Evolutionary conservation across 768 basidiomycete species (phyloP).

Genomic region (Russula earlei): DNA sequence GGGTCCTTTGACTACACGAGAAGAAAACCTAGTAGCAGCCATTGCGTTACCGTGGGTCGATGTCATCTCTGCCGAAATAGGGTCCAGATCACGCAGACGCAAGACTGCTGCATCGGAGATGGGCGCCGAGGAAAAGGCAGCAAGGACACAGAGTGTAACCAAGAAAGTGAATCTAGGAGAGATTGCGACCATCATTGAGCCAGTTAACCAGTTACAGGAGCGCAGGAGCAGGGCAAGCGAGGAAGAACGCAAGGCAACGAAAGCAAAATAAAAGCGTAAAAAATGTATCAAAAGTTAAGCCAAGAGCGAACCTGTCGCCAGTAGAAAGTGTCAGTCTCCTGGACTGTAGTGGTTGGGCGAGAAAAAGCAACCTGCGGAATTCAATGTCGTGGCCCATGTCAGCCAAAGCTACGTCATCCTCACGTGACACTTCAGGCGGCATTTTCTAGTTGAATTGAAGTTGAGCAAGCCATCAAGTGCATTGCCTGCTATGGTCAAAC

Average conservation of each 20-base stretch:
- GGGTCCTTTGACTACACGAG: neutral
- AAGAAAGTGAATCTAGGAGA: constrained; percentile 38
- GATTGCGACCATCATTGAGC: constrained; percentile 39
- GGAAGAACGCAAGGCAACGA: constrained; percentile 1
- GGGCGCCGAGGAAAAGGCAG: constrained; percentile 33
- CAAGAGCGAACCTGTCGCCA: constrained; percentile 17
- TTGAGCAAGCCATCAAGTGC: no score
- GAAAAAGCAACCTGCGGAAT: constrained; percentile 12
- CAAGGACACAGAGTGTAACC: constrained; percentile 38
- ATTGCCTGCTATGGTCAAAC: no score
- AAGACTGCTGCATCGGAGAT: constrained; percentile 35
- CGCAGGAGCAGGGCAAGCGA: neutral
- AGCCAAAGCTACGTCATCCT: neutral
- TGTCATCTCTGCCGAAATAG: neutral
- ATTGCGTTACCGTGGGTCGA: neutral
- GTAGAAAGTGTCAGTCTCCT: constrained; percentile 18
- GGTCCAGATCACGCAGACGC: constrained; percentile 5
- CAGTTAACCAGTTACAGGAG: neutral
- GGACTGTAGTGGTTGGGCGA: constrained; percentile 18
- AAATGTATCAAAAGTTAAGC: constrained; percentile 5
- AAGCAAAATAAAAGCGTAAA: constrained; percentile 18
- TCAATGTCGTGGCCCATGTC: neutral
- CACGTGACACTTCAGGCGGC: no score
- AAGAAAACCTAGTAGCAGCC: neutral
- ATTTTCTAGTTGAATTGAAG: no score